Evolutionary conservation across 2,329 filamentous ascomycete species (phyloP).

Genomic region (Pseudocercospora vitis): DNA sequence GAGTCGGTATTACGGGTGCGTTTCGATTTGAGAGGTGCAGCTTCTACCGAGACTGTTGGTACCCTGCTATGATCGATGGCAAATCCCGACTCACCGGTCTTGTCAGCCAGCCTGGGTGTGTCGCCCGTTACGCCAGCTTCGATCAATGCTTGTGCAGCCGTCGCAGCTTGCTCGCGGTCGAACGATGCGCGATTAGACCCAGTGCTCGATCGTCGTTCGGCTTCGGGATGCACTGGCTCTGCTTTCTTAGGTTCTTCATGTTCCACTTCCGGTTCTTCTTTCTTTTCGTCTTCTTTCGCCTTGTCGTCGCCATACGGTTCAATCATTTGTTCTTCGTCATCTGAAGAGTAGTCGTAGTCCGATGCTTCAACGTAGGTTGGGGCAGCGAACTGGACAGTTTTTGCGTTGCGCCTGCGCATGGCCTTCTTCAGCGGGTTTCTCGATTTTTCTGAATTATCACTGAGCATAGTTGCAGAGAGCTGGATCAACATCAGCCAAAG

Average conservation of each 20-base stretch:
- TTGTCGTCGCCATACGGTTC: conserved; percentile 29
- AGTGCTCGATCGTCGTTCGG: conserved; percentile 27
- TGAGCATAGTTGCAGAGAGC: conserved; percentile 70
- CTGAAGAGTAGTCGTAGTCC: conserved; percentile 79
- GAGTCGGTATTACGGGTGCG: conserved; percentile 93
- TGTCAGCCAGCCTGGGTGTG: conserved; percentile 37
- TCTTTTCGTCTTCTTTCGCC: conserved; percentile 23
- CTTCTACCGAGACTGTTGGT: conserved; percentile 34
- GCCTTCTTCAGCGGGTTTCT: conserved; percentile 81
- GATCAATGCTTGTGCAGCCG: conserved; percentile 27
- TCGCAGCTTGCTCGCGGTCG: conserved; percentile 36
- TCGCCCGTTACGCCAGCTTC: conserved; percentile 26
- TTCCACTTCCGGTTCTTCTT: conserved; percentile 26
- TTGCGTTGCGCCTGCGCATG: conserved; percentile 77
- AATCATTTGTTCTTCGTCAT: conserved; percentile 55
- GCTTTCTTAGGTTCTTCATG: conserved; percentile 28
- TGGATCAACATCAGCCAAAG: conserved; percentile 40
- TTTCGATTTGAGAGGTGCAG: conserved; percentile 60
- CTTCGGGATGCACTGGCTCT: conserved; percentile 24
- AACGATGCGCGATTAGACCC: conserved; percentile 34
- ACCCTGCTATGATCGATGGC: conserved; percentile 23
- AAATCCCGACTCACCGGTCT: conserved; percentile 29
- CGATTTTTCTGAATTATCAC: conserved; percentile 73
- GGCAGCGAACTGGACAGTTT: conserved; percentile 81
- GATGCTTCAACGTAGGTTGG: conserved; percentile 88